Evolutionary conservation across 1,284 basidiomycete species (phyloP).

Genomic region (Ceratobasidium papillatum): DNA sequence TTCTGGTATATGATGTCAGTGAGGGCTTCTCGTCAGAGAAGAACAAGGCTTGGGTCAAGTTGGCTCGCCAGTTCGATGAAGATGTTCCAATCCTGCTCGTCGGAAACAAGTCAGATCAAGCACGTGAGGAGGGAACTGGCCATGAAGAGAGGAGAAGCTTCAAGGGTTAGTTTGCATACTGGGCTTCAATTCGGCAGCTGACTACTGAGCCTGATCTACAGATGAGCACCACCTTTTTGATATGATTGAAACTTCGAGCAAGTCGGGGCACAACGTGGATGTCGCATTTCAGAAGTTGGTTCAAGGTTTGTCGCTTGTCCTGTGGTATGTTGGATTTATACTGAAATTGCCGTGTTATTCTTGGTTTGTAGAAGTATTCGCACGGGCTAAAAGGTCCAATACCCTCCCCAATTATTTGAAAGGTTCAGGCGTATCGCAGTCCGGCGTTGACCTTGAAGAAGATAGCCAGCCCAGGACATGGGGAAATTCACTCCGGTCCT

Average conservation of each 20-base stretch:
- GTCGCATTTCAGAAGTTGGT: background rate
- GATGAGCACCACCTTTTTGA: too few species aligned
- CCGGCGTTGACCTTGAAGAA: too few species aligned
- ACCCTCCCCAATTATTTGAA: background rate
- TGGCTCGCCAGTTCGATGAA: background rate
- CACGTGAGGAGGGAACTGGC: background rate
- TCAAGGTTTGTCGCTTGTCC: background rate
- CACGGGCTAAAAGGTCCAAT: background rate
- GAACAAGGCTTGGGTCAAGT: background rate
- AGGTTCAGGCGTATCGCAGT: background rate
- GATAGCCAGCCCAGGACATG: too few species aligned
- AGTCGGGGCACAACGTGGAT: background rate
- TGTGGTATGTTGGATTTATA: background rate
- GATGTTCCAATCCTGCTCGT: background rate
- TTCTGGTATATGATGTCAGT: background rate
- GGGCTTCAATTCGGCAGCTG: too few species aligned
- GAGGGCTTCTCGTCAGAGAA: background rate
- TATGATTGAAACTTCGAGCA: slow-evolving; percentile 4
- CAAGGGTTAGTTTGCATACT: background rate
- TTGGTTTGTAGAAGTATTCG: background rate
- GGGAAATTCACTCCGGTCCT: too few species aligned
- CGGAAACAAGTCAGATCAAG: background rate
- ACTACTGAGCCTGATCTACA: too few species aligned
- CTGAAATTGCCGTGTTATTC: too few species aligned
- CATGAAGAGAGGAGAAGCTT: background rate